A percentile compares a stretch with the other conserved stretches of the same genome.
Conservation (phyloP, 75 land plant genomes). For the Cupressus sempervirens region DNA sequence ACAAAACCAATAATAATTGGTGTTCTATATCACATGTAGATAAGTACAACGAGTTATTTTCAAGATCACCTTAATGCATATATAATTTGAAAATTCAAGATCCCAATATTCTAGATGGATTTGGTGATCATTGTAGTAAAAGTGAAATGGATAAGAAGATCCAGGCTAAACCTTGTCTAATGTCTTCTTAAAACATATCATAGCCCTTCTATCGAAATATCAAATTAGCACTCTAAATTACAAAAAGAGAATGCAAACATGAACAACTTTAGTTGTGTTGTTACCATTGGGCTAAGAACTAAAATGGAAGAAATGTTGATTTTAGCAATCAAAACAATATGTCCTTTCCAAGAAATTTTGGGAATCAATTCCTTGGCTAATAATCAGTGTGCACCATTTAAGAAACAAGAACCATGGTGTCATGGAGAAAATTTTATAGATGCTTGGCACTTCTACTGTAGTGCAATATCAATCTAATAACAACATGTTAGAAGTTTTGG, state of each 20-base stretch:
- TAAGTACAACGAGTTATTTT: background rate
- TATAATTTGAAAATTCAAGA: background rate
- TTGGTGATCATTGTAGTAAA: background rate
- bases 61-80: background rate
- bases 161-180: background rate
- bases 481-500: background rate
- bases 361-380: background rate
- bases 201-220: background rate
- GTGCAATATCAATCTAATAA: background rate
- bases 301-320: background rate
- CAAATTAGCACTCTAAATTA: background rate
- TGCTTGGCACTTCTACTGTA: slow-evolving; percentile 1
- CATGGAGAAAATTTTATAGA: background rate
- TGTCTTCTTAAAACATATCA: background rate
- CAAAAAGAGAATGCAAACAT: background rate
- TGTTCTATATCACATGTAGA: background rate
- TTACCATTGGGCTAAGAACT: background rate
- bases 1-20: background rate
- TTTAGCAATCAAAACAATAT: background rate
- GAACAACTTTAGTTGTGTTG: background rate
- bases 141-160: background rate
- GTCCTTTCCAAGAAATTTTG: background rate
- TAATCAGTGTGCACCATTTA: background rate
- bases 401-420: background rate
- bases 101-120: background rate